These are phyloP conservation scores for Neltuma alba DNA, from an alignment of 306 rosid species.

Conservation along the genomic window DNA sequence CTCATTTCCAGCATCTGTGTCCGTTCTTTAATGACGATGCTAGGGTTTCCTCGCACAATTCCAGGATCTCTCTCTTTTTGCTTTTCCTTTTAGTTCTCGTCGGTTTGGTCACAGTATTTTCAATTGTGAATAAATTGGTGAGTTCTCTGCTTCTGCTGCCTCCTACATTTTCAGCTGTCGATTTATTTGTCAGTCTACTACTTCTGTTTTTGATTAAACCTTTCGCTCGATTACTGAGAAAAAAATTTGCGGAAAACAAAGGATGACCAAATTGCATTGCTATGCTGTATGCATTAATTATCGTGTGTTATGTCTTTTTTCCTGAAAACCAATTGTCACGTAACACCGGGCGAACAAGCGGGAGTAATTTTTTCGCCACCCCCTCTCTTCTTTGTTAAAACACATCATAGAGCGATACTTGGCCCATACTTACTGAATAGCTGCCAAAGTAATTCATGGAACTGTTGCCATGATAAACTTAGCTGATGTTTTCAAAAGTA, in stretches of 20 bases:
- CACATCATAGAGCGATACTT: background rate
- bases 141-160: constrained; percentile 29
- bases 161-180: constrained; percentile 5
- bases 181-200: background rate
- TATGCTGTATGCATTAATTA: background rate
- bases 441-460: constrained; percentile 6
- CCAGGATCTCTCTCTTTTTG: constrained; percentile 71
- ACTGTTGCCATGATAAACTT: background rate
- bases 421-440: background rate
- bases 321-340: background rate
- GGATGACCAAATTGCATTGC: background rate
- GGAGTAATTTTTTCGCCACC: background rate
- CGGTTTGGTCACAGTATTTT: constrained; percentile 56
- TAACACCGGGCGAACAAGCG: background rate
- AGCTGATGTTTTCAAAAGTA: constrained; percentile 4
- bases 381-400: background rate
- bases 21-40: constrained; percentile 68
- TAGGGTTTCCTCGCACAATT: constrained; percentile 69
- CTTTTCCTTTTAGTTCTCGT: constrained; percentile 49
- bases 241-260: background rate
- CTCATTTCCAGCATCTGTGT: constrained; percentile 53
- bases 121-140: constrained; percentile 65
- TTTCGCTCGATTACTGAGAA: background rate
- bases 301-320: background rate
- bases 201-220: background rate